Evolutionary conservation across 2,329 filamentous ascomycete genomes (phyloP).

Genomic region (Diaporthe ilicicola): DNA sequence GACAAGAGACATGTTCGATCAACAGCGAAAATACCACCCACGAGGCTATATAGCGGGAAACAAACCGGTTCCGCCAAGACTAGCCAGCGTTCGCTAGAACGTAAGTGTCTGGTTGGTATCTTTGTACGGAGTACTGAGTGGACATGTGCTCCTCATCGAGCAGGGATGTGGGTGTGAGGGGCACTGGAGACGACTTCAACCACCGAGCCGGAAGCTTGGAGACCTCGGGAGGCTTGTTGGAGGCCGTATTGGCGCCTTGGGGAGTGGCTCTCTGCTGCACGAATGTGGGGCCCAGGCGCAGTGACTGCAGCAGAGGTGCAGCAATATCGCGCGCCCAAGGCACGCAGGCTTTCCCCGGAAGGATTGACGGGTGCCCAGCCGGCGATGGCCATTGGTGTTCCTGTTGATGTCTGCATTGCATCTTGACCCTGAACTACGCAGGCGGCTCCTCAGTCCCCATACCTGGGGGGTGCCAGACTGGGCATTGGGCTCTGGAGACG

Average conservation of each 20-base stretch:
- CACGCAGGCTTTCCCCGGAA: not conserved
- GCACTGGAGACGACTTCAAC: conserved; percentile 13
- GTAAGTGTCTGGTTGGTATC: not conserved
- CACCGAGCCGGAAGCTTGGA: conserved; percentile 11
- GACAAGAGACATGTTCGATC: not conserved
- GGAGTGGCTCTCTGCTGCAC: conserved; percentile 6
- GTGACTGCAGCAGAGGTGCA: conserved; percentile 24
- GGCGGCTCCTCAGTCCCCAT: conserved; percentile 18
- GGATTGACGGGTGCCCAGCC: conserved; percentile 11
- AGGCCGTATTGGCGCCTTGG: conserved; percentile 9
- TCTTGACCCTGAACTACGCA: conserved; percentile 22
- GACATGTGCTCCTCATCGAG: conserved; percentile 15
- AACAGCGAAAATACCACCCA: conserved; percentile 16
- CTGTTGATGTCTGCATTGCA: conserved; percentile 24
- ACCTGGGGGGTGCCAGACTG: not conserved
- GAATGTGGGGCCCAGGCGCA: conserved; percentile 21
- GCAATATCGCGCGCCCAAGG: conserved; percentile 18
- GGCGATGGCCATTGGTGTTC: conserved; percentile 17
- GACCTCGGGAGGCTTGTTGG: conserved; percentile 16
- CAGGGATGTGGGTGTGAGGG: conserved; percentile 23
- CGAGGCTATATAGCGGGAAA: conserved; percentile 16
- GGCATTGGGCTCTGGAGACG: conserved; percentile 1
- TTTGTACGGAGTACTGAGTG: conserved; percentile 15
- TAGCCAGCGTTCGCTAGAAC: not conserved
- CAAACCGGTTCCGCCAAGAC: conserved; percentile 8